Conservation (phyloP, 306 rosid species). For the Prunus kanzakura region DNA sequence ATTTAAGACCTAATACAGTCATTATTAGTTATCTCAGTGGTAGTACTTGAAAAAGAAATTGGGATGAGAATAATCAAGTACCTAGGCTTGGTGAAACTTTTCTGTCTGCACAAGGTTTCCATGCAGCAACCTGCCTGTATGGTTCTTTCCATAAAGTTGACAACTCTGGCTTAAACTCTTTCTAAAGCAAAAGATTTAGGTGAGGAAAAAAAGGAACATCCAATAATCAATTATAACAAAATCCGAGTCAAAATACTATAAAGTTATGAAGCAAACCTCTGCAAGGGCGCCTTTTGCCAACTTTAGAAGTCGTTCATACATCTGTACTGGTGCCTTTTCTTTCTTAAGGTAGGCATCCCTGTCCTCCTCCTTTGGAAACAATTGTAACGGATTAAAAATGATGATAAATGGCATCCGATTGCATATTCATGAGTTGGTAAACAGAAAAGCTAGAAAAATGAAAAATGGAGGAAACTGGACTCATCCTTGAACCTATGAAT, state of each 20-base stretch:
- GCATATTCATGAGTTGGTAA: too few species aligned
- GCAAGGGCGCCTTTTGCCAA: background rate
- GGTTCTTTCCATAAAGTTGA: constrained; percentile 72
- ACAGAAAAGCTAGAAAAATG: too few species aligned
- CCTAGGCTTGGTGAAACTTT: constrained; percentile 41
- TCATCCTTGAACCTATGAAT: too few species aligned
- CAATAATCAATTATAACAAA: constrained; percentile 8
- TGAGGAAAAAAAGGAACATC: background rate
- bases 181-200: constrained; percentile 34
- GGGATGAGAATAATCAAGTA: constrained; percentile 16
- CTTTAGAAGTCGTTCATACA: constrained; percentile 68
- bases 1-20: background rate
- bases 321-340: constrained; percentile 47
- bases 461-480: too few species aligned
- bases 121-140: constrained; percentile 44
- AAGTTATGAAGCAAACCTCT: constrained; percentile 38
- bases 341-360: constrained; percentile 26
- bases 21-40: background rate
- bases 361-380: constrained; percentile 35
- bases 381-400: background rate
- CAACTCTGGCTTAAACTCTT: constrained; percentile 61
- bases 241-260: constrained; percentile 4
- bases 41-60: too few species aligned
- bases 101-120: constrained; percentile 86
- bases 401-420: background rate